Conservation (phyloP, 2,329 filamentous ascomycete genomes). For the Thielaviopsis punctulata region DNA sequence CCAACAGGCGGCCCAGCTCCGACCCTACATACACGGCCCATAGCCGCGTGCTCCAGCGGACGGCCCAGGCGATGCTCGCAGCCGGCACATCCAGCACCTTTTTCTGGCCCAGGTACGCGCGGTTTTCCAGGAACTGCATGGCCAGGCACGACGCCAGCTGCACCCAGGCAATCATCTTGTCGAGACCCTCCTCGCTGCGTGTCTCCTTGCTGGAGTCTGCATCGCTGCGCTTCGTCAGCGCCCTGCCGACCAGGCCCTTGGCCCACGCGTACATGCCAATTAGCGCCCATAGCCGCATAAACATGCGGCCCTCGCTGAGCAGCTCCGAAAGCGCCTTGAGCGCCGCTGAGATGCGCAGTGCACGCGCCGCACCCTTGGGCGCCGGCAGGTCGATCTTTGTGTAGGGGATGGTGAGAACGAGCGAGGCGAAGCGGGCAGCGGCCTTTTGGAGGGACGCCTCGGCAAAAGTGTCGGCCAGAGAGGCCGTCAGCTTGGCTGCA, state of each 20-base stretch:
- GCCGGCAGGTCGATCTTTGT: slow-evolving; percentile 25
- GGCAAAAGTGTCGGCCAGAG: slow-evolving; percentile 33
- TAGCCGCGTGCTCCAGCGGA: slow-evolving; percentile 57
- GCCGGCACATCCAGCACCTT: slow-evolving; percentile 45
- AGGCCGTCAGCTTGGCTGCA: slow-evolving; percentile 37
- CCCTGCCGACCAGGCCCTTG: slow-evolving; percentile 27
- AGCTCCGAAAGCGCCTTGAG: slow-evolving; percentile 46
- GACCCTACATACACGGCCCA: slow-evolving; percentile 66
- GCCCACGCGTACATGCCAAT: slow-evolving; percentile 57
- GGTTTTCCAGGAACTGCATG: slow-evolving; percentile 74
- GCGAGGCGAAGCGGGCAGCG: slow-evolving; percentile 33
- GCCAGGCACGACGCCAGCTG: slow-evolving; percentile 50
- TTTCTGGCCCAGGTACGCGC: slow-evolving; percentile 57
- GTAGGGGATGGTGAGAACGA: slow-evolving; percentile 33
- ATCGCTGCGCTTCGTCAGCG: slow-evolving; percentile 10
- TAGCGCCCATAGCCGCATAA: slow-evolving; percentile 60
- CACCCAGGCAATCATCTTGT: slow-evolving; percentile 38
- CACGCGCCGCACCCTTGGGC: slow-evolving; percentile 14
- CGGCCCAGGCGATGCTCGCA: slow-evolving; percentile 41
- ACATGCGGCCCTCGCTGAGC: slow-evolving; percentile 54
- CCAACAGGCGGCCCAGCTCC: slow-evolving; percentile 50
- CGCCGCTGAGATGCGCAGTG: slow-evolving; percentile 17
- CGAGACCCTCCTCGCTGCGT: slow-evolving; percentile 21
- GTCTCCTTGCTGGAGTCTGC: slow-evolving; percentile 13
- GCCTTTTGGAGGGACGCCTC: slow-evolving; percentile 39